These are phyloP conservation scores for Rhizopus microsporus DNA, from an alignment of 371 early-diverging fungal genomes.

Conservation along the genomic window DNA sequence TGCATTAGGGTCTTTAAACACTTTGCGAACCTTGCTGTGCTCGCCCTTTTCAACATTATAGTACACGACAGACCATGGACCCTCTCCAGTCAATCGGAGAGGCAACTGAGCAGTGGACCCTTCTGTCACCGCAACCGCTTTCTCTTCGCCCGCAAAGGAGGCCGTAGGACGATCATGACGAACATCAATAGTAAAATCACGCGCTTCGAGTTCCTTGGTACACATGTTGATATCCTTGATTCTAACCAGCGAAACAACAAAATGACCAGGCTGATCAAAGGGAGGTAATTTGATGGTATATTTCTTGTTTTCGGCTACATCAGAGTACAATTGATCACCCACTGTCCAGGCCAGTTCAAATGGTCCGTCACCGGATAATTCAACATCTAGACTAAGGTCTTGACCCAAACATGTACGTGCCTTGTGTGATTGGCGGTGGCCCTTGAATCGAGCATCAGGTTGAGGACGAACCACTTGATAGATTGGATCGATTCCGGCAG, in stretches of 20 bases:
- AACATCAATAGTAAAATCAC: constrained; percentile 49
- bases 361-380: constrained; percentile 45
- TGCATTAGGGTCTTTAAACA: constrained; percentile 48
- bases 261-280: constrained; percentile 38
- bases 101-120: constrained; percentile 35
- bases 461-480: constrained; percentile 53
- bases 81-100: constrained; percentile 48
- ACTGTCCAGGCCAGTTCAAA: constrained; percentile 40
- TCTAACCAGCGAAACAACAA: constrained; percentile 45
- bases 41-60: constrained; percentile 35
- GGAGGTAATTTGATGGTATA: constrained; percentile 41
- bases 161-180: constrained; percentile 53
- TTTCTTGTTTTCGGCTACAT: constrained; percentile 25
- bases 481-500: constrained; percentile 28
- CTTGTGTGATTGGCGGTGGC: constrained; percentile 6
- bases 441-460: constrained; percentile 49
- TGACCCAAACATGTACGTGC: constrained; percentile 48
- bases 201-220: constrained; percentile 42
- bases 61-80: constrained; percentile 47
- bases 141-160: constrained; percentile 30
- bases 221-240: constrained; percentile 49
- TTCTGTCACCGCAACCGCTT: constrained; percentile 30
- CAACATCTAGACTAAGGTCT: constrained; percentile 34
- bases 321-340: constrained; percentile 31
- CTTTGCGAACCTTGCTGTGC: constrained; percentile 8